Evolutionary conservation across 352 stramenopile species (phyloP), one percentile per base, ranked within the genome.

Genomic region (Pythium dissimile): DNA sequence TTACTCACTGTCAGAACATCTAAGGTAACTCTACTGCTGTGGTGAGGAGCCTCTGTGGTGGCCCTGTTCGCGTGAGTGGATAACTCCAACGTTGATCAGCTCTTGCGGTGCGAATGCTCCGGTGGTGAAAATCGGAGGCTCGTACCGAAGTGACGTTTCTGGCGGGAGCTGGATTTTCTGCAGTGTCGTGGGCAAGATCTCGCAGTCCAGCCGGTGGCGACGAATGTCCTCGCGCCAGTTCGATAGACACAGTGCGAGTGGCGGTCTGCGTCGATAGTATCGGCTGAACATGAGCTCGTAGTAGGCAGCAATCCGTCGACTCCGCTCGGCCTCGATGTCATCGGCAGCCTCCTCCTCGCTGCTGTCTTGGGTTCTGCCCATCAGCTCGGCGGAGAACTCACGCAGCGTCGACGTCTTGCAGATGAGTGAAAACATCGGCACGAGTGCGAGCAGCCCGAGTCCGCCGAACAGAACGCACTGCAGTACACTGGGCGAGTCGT

Each of bases 171-270:
- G 34, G 34, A 41, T 41, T 5, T 12, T 16, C 12, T 41, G 34
- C 5, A 41, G 34, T 16, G 16, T 41, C 12, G 34, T 41, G 34
- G 34, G 34, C 7, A 41, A 16, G 7, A 41, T 3, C 13, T 41
- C 34, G 5, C 6, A 5, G 12, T 15, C 12, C 12, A 20, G 7
- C 12, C 13, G 6, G 13, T 41, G 34, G 34, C 34, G 20, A 15
- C 23, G 44, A 7, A 51, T 9, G 44, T 51, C 44, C 20, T 27
- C 44, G 44, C 44, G 44, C 44, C 44, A 51, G 26, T 30, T 37
- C 13, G 44, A 20, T 20, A 51, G 44, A 13, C 27, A 24, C 21
- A 51, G 27, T 8, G 44, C 21, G 10, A 23, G 10, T 8, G 21
- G 26, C 5, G 44, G 44, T 0, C 44, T 12, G 9, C 10, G 23